Evolutionary conservation across 495 filamentous ascomycete genomes (phyloP).

Genomic region (Aspergillus incahuasiensis): DNA sequence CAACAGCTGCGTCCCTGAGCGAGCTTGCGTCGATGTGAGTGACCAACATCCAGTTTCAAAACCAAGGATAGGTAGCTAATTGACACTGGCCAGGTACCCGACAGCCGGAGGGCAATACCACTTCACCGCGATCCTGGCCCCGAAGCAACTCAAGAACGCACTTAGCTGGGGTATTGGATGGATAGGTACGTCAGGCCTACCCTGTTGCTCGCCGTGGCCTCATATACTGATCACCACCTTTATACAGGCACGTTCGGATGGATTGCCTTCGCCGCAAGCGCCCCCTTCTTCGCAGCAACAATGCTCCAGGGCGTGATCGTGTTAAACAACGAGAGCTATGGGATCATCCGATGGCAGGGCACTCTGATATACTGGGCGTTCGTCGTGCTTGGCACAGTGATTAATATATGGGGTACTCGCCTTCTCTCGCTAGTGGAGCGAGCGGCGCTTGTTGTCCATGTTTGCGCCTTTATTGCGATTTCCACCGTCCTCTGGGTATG

Average conservation of each 20-base stretch:
- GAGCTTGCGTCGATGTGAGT: slow-evolving; percentile 4
- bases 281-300: slow-evolving; percentile 4
- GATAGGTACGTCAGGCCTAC: background rate
- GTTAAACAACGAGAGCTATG: slow-evolving; percentile 1
- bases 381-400: background rate
- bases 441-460: background rate
- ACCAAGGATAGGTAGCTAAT: no score
- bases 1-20: background rate
- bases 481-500: background rate
- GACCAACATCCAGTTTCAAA: background rate
- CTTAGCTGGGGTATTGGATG: background rate
- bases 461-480: background rate
- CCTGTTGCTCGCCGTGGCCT: background rate
- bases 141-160: background rate
- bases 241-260: slow-evolving; percentile 12
- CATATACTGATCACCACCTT: no score
- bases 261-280: slow-evolving; percentile 12
- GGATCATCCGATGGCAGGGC: slow-evolving; percentile 1
- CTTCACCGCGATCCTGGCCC: background rate
- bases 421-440: slow-evolving; percentile 1
- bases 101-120: slow-evolving; percentile 8
- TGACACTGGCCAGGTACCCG: background rate
- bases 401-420: slow-evolving; percentile 2
- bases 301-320: slow-evolving; percentile 7
- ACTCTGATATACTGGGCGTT: slow-evolving; percentile 8